phyloP scores from a whole-genome alignment of 2,329 filamentous ascomycete genomes.

The Sclerotinia trifoliorum region DNA sequence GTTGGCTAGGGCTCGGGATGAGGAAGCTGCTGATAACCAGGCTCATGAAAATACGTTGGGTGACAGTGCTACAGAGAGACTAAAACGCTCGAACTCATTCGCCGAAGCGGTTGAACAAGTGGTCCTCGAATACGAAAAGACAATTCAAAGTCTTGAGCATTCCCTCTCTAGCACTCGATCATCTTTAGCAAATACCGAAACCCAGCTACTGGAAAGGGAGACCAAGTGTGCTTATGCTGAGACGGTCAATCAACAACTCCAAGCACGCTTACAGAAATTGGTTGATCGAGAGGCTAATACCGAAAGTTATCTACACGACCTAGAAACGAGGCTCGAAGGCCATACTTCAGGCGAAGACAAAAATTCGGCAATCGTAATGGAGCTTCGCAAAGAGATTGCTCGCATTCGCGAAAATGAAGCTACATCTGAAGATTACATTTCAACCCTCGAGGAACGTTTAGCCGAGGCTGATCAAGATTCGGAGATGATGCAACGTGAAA shows the following conservation, averaged over 20 bases:
- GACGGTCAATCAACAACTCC: conserved; percentile 86
- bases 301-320: conserved; percentile 86
- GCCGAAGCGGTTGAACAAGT: conserved; percentile 95
- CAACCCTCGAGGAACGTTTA: conserved; percentile 89
- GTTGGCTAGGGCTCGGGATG: conserved; percentile 80
- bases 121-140: conserved; percentile 97
- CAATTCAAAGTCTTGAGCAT: conserved; percentile 88
- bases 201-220: conserved; percentile 84
- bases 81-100: conserved; percentile 94
- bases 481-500: conserved; percentile 94
- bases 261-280: conserved; percentile 86
- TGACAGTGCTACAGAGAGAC: conserved; percentile 78
- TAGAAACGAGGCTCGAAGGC: conserved; percentile 87
- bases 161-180: conserved; percentile 86
- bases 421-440: conserved; percentile 93
- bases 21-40: conserved; percentile 59
- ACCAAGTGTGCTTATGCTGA: conserved; percentile 91
- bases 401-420: conserved; percentile 87
- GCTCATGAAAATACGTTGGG: conserved; percentile 61
- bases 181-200: conserved; percentile 81
- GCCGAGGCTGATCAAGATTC: conserved; percentile 95
- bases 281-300: conserved; percentile 89
- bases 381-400: conserved; percentile 87
- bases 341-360: conserved; percentile 91
- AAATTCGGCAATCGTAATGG: conserved; percentile 78